Base-by-base conservation (phyloP, 805 yeast genomes). In the Clavispora carvajalis region DNA sequence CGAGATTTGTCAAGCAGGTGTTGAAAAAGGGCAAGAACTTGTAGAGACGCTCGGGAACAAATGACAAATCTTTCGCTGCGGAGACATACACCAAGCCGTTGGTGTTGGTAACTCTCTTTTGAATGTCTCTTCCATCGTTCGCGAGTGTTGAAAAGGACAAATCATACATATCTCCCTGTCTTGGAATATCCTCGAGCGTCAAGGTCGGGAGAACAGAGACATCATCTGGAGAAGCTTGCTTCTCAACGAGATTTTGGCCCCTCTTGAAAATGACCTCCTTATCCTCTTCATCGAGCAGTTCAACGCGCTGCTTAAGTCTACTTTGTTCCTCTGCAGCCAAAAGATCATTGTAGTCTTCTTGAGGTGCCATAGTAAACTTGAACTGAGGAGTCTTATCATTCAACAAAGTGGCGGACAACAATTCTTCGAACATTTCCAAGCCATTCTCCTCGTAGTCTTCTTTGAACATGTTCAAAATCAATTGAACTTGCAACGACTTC, bases 61-160 rank as follows among this genome's bases (percentile, higher is more conserved):
- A 58, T 7, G 76, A 63, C 22, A 91, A 58, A 31, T 79, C 71
- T 45, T 83, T 82, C 26, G 79, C 61, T n/a, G 85, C 82, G 34
- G 82, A 73, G 45, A 82, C 69, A 57, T 91, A 93, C 0, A 90
- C 75, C 34, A 93, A 65, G 1, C 96, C 97, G 55, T 87, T 87
- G 1, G 95, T 80, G 45, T 77, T 82, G 1, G 82, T 77, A n/a
- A 74, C 58, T 47, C 86, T 67, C 51, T 72, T 71, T 49, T 69
- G 67, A 47, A 64, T 42, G 28, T 51, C 53, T 45, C 62, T 33
- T 2, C 71, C 65, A n/a, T 52, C 48, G 15, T 56, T 56, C 3
- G 54, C 48, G 7, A 71, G 45, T 8, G 56, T 51, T 38, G 60
- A 47, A 46, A 61, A 53, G 3, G 53, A 34, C 7, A 67, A 40